Evolutionary conservation across 2,329 filamentous ascomycete species (phyloP).

Genomic region (Pseudogymnoascus sp.): DNA sequence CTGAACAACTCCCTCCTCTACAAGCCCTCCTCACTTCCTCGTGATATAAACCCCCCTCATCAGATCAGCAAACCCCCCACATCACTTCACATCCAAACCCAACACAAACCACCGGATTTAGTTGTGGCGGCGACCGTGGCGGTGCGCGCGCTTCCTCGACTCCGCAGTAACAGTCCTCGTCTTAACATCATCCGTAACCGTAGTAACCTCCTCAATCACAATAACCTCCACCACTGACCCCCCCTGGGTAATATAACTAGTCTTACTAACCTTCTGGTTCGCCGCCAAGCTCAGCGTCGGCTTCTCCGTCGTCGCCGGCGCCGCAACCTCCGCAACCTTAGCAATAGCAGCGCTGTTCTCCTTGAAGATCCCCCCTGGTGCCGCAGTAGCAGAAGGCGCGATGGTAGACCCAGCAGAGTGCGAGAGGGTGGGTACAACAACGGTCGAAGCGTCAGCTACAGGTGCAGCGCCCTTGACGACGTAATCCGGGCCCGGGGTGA

Average conservation of each 20-base stretch:
- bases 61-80: not conserved
- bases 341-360: not conserved
- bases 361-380: conserved; percentile 27
- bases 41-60: not conserved
- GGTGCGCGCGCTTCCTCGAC: not conserved
- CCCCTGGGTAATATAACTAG: not conserved
- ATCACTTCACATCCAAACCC: not conserved
- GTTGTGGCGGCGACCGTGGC: not conserved
- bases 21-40: too few species aligned
- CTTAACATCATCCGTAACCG: not conserved
- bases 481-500: conserved; percentile 34
- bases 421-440: conserved; percentile 21
- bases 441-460: conserved; percentile 16
- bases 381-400: conserved; percentile 16
- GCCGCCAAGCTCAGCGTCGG: not conserved
- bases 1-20: not conserved
- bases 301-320: not conserved
- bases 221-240: not conserved
- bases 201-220: not conserved
- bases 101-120: not conserved
- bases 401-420: conserved; percentile 21
- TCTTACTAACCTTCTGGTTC: not conserved
- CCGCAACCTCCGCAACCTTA: not conserved
- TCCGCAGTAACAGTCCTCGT: not conserved
- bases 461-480: conserved; percentile 20